A percentile compares a stretch with the other conserved stretches of the same genome.
phyloP scores from a whole-genome alignment of 257 asterid genomes.

The Cruciata laevipes region DNA sequence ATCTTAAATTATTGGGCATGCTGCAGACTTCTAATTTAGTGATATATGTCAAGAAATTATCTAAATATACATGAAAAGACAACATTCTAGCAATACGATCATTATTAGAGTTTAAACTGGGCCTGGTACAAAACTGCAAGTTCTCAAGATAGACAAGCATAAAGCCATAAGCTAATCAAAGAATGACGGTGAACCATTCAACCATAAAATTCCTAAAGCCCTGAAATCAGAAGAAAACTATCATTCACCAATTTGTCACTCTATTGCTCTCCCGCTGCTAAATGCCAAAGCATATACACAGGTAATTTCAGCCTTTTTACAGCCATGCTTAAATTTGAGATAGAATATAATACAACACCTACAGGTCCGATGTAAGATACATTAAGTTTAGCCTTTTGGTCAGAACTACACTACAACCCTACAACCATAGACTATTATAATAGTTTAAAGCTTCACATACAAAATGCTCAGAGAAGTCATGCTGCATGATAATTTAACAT shows the following conservation, averaged over 20 bases:
- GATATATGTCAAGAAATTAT: too few relatives aligned
- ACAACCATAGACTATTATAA: background rate
- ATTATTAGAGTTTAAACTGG: too few relatives aligned
- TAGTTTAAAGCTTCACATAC: background rate
- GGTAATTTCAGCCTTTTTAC: background rate
- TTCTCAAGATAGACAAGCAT: background rate
- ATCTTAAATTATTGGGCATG: background rate
- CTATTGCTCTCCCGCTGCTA: background rate
- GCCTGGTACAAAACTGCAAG: background rate
- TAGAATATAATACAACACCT: background rate
- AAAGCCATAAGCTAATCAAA: background rate
- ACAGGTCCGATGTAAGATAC: too few relatives aligned
- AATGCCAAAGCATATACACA: background rate
- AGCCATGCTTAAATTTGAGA: background rate
- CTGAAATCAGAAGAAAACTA: background rate
- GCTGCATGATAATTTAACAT: background rate
- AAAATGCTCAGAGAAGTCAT: background rate
- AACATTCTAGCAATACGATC: background rate
- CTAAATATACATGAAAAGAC: background rate
- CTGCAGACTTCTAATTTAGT: too few relatives aligned
- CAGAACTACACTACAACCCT: background rate
- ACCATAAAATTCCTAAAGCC: background rate
- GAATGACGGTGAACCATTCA: too few relatives aligned
- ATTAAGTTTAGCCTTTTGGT: background rate
- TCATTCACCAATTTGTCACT: background rate